Percentiles rank a stretch among this genome's conserved stretches.
These are phyloP conservation scores for Curvularia hawaiiensis DNA, from an alignment of 2,329 filamentous ascomycete genomes.

Conservation along the genomic window DNA sequence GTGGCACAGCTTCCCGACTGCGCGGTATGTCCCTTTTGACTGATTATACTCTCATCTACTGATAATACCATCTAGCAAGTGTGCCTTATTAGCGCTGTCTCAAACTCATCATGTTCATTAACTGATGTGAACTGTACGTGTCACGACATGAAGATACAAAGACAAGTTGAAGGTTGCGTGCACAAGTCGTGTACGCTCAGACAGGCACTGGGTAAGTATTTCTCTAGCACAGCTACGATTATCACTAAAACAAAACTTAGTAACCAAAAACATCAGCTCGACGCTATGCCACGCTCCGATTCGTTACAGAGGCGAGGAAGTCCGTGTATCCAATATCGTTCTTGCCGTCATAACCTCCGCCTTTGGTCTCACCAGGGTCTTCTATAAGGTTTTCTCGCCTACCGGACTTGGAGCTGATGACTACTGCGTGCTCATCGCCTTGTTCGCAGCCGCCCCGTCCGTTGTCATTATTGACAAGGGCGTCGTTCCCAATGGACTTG, in stretches of 20 bases:
- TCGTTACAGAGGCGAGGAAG: constrained; percentile 40
- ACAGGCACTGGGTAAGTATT: constrained; percentile 22
- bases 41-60: neutral
- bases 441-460: constrained; percentile 31
- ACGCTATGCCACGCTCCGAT: constrained; percentile 48
- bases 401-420: constrained; percentile 49
- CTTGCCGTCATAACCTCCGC: constrained; percentile 44
- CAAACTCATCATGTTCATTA: constrained; percentile 17
- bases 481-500: constrained; percentile 49
- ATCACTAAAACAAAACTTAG: constrained; percentile 26
- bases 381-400: constrained; percentile 47
- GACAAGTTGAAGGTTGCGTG: constrained; percentile 19
- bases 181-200: constrained; percentile 22
- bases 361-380: constrained; percentile 44
- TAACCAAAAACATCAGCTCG: constrained; percentile 51
- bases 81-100: constrained; percentile 18
- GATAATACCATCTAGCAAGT: constrained; percentile 16
- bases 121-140: constrained; percentile 24
- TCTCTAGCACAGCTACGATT: neutral
- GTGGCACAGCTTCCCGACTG: constrained; percentile 24
- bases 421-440: constrained; percentile 30
- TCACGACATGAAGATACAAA: constrained; percentile 21
- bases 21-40: constrained; percentile 21
- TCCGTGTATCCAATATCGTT: constrained; percentile 43
- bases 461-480: constrained; percentile 33